Evolutionary conservation across 2,329 filamentous ascomycete genomes (phyloP).

Genomic region (Colletotrichum navitas): DNA sequence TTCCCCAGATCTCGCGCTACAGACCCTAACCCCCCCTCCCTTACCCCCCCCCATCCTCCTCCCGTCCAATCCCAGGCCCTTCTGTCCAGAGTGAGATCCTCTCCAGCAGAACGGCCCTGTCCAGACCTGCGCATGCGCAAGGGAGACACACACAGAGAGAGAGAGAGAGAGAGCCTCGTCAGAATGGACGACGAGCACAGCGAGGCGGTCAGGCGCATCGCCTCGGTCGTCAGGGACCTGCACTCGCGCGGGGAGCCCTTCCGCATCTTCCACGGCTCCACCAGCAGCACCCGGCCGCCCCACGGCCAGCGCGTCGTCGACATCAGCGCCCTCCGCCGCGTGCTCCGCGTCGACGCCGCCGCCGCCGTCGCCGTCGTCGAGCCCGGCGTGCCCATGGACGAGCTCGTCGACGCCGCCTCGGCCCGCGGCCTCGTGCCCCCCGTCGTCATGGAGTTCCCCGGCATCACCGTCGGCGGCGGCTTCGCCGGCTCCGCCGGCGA

Average conservation of each 20-base stretch:
- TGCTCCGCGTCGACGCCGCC: conserved; percentile 70
- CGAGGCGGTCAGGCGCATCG: conserved; percentile 57
- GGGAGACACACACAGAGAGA: neutral
- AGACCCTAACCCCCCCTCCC: neutral
- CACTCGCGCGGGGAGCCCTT: conserved; percentile 65
- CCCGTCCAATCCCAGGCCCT: neutral
- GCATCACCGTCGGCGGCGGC: conserved; percentile 78
- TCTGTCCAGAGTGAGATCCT: neutral
- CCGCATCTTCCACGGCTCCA: conserved; percentile 82
- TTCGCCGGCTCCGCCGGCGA: conserved; percentile 77
- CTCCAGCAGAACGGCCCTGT: neutral
- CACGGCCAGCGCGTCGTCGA: conserved; percentile 71
- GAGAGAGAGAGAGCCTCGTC: neutral
- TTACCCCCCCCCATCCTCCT: neutral
- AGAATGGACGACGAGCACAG: conserved; percentile 59
- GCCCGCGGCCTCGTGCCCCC: conserved; percentile 69
- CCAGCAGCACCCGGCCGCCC: conserved; percentile 78
- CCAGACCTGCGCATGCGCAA: neutral
- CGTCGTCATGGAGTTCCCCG: conserved; percentile 79
- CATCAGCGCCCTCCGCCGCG: conserved; percentile 72
- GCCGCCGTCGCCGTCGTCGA: conserved; percentile 73
- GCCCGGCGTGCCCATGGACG: conserved; percentile 78
- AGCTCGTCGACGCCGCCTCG: conserved; percentile 70
- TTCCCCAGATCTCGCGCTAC: conserved; percentile 11
- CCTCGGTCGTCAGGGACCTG: conserved; percentile 59